Evolutionary conservation across 345 rosid genomes (phyloP).

Genomic region (Trapa bicornis): DNA sequence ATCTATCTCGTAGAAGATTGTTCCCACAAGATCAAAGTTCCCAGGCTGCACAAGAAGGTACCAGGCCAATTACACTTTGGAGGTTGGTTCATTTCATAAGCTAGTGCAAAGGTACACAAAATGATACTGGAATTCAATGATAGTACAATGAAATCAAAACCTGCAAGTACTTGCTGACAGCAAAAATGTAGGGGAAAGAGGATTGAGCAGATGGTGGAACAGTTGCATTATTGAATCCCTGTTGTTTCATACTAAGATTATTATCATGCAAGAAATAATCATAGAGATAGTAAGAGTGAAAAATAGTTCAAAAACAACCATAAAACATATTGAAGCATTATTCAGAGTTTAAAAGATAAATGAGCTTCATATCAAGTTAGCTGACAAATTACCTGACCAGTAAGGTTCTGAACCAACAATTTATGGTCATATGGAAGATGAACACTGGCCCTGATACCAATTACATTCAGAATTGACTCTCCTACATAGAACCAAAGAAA

Average conservation of each 20-base stretch:
- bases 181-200: slow-evolving; percentile 67
- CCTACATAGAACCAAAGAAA: slow-evolving; percentile 24
- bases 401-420: slow-evolving; percentile 70
- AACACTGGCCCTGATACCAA: slow-evolving; percentile 67
- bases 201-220: slow-evolving; percentile 65
- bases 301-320: not conserved
- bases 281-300: not conserved
- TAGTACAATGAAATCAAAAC: slow-evolving; percentile 16
- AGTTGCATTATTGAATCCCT: slow-evolving; percentile 79
- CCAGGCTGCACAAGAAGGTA: slow-evolving; percentile 45
- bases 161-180: slow-evolving; percentile 83
- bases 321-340: not conserved
- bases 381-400: slow-evolving; percentile 45
- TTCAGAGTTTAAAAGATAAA: not conserved
- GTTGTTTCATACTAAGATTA: slow-evolving; percentile 3
- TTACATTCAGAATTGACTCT: slow-evolving; percentile 40
- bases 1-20: slow-evolving; percentile 63
- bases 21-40: slow-evolving; percentile 81
- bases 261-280: not conserved
- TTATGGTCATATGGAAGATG: slow-evolving; percentile 71
- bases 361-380: not conserved
- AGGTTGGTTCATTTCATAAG: not conserved
- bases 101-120: not conserved
- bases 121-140: not conserved
- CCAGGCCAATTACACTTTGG: not conserved